These are phyloP conservation scores for Eimeria acervulina DNA, from an alignment of 169 alveolate species.

Conservation along the genomic window DNA sequence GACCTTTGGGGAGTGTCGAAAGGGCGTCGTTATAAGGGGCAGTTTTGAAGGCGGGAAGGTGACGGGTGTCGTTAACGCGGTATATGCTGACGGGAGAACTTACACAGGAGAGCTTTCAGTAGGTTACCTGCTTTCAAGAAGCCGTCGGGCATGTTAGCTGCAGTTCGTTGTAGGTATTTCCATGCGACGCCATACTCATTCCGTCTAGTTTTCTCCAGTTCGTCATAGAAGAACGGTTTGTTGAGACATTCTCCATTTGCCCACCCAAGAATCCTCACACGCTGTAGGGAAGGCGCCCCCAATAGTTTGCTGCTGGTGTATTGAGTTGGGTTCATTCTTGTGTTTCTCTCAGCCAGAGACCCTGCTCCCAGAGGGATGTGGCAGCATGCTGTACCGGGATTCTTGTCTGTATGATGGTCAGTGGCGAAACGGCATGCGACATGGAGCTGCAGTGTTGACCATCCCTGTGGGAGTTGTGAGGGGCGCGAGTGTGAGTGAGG, in stretches of 20 bases:
- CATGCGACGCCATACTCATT: not conserved
- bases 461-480: conserved; percentile 30
- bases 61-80: conserved; percentile 68
- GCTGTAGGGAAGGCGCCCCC: not conserved
- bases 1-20: not conserved
- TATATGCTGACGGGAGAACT: conserved; percentile 73
- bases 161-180: not conserved
- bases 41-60: conserved; percentile 74
- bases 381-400: conserved; percentile 68
- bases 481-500: not conserved
- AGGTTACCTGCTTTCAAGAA: not conserved
- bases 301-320: not conserved
- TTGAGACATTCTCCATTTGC: not conserved
- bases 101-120: conserved; percentile 78
- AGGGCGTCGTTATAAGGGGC: conserved; percentile 71
- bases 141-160: not conserved
- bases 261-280: not conserved
- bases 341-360: conserved; percentile 66
- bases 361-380: conserved; percentile 78
- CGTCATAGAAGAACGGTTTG: not conserved
- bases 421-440: conserved; percentile 81
- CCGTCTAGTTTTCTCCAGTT: not conserved
- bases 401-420: conserved; percentile 75
- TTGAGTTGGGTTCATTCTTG: not conserved
- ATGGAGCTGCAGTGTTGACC: conserved; percentile 82